Base-by-base conservation (phyloP, 2,329 filamentous ascomycete species). In the Claviceps pazoutovae region DNA sequence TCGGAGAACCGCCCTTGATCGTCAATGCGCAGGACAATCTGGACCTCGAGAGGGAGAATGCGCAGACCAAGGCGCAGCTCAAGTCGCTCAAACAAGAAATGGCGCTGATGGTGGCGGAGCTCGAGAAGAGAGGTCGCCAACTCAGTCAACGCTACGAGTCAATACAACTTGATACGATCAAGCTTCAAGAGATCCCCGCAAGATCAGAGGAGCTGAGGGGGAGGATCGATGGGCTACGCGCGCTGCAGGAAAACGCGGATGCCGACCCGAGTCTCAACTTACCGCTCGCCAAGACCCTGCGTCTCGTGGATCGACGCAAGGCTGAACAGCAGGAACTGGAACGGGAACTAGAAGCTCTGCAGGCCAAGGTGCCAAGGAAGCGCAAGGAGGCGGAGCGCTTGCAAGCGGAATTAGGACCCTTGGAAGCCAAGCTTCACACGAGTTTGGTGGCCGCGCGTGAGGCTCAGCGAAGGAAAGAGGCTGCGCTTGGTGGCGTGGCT, bases 1-100 rank as follows among this genome's bases (percentile, higher is more conserved):
- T 94, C 16, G 88, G 88, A 56, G 87, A 95, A 56, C 88, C 90
- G 48, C 93, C 91, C 0, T 75, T 90, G 16, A 84, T 97, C 46
- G 86, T 95, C 53, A 84, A 84, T 42, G 80, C 83, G 44, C 78
- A 83, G 59, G 90, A 97, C 63, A 97, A 96, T 64, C 71, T 84
- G 47, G 82, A 83, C 53, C 70, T 95, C 23, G 88, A 93, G 63
- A 73, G 68, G 58, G 73, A 77, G 52, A 83, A 88, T 54, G 71
- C 88, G 16, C 75, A 74, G 3, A 78, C 79, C 52, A 97, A 97
- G 66, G 80, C 80, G 16, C 77, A 79, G 48, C 75, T 97, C 37
- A 88, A 93, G 65, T 76, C 79, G 43, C 82, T 86, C 61, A 97
- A 97, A 69, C 74, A 78, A 16, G 84, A 90, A 55, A 88, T 95